Base-by-base conservation (phyloP, 768 basidiomycete species). In the Rhodocollybia butyracea region DNA sequence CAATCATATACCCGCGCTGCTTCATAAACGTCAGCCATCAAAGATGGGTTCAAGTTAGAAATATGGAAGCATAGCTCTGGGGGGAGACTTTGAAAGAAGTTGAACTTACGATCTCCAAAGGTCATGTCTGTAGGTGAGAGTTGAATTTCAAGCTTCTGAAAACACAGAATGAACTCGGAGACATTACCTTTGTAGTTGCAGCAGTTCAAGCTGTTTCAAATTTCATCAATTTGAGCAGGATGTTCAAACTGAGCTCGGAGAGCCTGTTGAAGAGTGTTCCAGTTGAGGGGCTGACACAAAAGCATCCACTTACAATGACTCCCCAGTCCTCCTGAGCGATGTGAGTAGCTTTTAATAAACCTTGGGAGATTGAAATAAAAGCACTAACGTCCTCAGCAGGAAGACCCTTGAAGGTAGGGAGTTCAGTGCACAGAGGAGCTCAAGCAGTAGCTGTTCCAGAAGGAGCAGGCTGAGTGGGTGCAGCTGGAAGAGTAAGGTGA, bases 11-110 rank as follows among this genome's bases (percentile, higher is more conserved):
- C 13, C 11, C 56, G 45, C 26, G 59, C 59, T 21, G 59, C 32
- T 13, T 60, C 56, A 50, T 60, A 60, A 5, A 57, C 56, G 2
- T 38, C 53, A n/a, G 45, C 46, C 59, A 60, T 60, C 8, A 46
- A 31, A 5, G 17, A 7, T 3, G 51, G 51, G 5, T 3, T 41
- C 4, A 12, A 3, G n/a, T 53, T 39, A 24, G 27, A 19, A n/a
- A 53, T 42, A 13, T 53, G 51, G 40, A 53, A 39, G 12, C n/a
- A 19, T 3, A 53, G 8, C 3, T 53, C 51, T 2, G 36, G 22
- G 10, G 51, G 51, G 38, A 53, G 36, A 19, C 22, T 26, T 1
- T 15, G 2, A 13, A 39, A 21, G 39, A 53, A 53, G 21, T 39
- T 10, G 27, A 53, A 53, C 40, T 42, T 39, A 19, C 39, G 26